Evolutionary conservation across 2,329 filamentous ascomycete genomes (phyloP).

Genomic region (Ceratocystis diversiconidia): DNA sequence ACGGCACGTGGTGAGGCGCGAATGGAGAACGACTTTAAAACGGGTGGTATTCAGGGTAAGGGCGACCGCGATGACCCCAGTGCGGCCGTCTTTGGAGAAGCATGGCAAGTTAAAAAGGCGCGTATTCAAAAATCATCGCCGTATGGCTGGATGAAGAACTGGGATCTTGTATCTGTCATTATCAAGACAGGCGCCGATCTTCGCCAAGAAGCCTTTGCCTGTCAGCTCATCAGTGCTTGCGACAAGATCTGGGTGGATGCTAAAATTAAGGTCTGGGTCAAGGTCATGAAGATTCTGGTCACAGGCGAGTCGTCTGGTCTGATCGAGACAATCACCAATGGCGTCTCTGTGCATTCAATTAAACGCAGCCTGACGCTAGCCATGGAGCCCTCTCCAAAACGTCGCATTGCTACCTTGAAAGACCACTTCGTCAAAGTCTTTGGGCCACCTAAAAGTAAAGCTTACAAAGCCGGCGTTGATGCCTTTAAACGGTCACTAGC

Average conservation of each 20-base stretch:
- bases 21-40: constrained; percentile 85
- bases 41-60: constrained; percentile 64
- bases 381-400: constrained; percentile 33
- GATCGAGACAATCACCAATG: constrained; percentile 79
- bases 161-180: constrained; percentile 76
- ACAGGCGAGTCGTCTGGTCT: constrained; percentile 73
- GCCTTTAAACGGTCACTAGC: constrained; percentile 72
- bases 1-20: constrained; percentile 56
- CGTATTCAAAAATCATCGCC: constrained; percentile 71
- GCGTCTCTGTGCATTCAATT: constrained; percentile 72
- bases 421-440: constrained; percentile 76
- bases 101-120: constrained; percentile 73
- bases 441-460: constrained; percentile 52
- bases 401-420: constrained; percentile 63
- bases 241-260: constrained; percentile 70
- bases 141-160: constrained; percentile 81
- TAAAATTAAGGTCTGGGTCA: constrained; percentile 68
- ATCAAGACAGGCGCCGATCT: constrained; percentile 76
- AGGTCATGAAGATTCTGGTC: constrained; percentile 74
- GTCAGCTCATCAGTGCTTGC: constrained; percentile 69
- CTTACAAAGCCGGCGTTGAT: constrained; percentile 57
- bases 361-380: constrained; percentile 69
- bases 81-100: constrained; percentile 74
- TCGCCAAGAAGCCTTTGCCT: constrained; percentile 74
- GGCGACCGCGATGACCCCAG: constrained; percentile 76